These are phyloP conservation scores for Cladosporium sp. DNA, from an alignment of 2,329 filamentous ascomycete species.

Conservation along the genomic window DNA sequence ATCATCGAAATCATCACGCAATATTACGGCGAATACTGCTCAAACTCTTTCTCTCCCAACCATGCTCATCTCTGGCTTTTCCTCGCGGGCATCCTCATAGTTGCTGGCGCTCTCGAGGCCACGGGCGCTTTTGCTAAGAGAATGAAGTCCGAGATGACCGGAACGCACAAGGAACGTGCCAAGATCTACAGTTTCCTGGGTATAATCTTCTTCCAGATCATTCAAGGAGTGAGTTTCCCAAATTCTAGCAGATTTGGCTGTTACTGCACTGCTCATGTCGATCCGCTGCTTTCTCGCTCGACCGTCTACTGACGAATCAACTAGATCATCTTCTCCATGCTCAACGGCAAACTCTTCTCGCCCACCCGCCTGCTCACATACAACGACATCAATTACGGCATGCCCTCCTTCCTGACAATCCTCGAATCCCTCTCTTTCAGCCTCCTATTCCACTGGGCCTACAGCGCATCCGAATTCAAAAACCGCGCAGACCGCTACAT, in stretches of 20 bases:
- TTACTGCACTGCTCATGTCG: neutral
- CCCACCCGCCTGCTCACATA: slow-evolving; percentile 21
- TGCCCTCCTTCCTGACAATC: slow-evolving; percentile 23
- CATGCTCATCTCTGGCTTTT: slow-evolving; percentile 24
- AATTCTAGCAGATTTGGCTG: neutral
- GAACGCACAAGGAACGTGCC: slow-evolving; percentile 18
- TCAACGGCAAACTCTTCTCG: slow-evolving; percentile 26
- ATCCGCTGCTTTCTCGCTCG: neutral
- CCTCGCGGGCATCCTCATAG: slow-evolving; percentile 20
- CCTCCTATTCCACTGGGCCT: slow-evolving; percentile 25
- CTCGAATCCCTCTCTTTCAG: slow-evolving; percentile 24
- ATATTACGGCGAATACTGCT: slow-evolving; percentile 25
- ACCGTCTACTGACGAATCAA: neutral
- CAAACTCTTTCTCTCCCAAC: slow-evolving; percentile 25
- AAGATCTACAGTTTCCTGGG: slow-evolving; percentile 24
- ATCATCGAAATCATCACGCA: slow-evolving; percentile 26
- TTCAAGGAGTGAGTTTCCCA: slow-evolving; percentile 20
- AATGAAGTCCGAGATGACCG: slow-evolving; percentile 20
- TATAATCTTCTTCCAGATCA: slow-evolving; percentile 24
- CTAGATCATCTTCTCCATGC: slow-evolving; percentile 23
- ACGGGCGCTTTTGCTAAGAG: slow-evolving; percentile 21
- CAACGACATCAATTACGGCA: slow-evolving; percentile 27
- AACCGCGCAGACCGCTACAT: slow-evolving; percentile 19
- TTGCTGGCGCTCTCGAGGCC: slow-evolving; percentile 23
- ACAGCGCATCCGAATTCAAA: slow-evolving; percentile 22